Base-by-base conservation (phyloP, 164 flowering plant species). In the Piper betle region DNA sequence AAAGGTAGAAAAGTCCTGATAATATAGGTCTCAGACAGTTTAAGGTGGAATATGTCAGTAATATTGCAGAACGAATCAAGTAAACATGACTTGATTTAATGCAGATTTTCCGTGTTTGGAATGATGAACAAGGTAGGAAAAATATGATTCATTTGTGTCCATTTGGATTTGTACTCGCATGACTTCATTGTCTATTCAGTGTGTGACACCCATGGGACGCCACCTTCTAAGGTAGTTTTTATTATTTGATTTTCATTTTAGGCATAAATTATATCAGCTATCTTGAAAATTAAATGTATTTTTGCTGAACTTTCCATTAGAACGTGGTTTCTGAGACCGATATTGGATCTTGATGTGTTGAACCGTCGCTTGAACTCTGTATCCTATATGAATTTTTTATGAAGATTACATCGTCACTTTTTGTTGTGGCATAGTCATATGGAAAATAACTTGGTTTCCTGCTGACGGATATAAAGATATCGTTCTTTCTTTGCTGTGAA, bases 41-140 rank as follows among this genome's bases (percentile, higher is more conserved):
- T 9, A 2, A 46, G 3, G 50, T 10, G 50, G 9, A 46, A 15
- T 46, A 46, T 46, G 15, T 46, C 9, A 46, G 3, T 46, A 46
- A 46, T 46, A 15, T 4, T 43, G 15, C n/a, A 18, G 8, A 39
- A 46, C 12, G 40, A 39, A 6, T 57, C 37, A 6, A 33, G 59
- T 57, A 37, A 57, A 57, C 37, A 12, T 5, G 37, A 58, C 20
- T 58, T 42, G 9, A 42, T 20, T 65, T 18, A 53, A 56, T 75
- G 78, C 85, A 94, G 99, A 80, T 94, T 94, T 77, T 94, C 99
- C 59, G 96, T 94, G 9, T 94, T 88, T 77, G 99, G 99, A 57
- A 83, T 94, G 89, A 82, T 94, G 83, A 88, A 91, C 70, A 91
- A 94, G 95, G 99, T 94, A 66, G 60, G 73, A 3, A 8, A 12